Percentiles rank a stretch among this genome's conserved stretches.
phyloP scores from a whole-genome alignment of 371 early-diverging fungal genomes.

The Rhizopus delemar region DNA sequence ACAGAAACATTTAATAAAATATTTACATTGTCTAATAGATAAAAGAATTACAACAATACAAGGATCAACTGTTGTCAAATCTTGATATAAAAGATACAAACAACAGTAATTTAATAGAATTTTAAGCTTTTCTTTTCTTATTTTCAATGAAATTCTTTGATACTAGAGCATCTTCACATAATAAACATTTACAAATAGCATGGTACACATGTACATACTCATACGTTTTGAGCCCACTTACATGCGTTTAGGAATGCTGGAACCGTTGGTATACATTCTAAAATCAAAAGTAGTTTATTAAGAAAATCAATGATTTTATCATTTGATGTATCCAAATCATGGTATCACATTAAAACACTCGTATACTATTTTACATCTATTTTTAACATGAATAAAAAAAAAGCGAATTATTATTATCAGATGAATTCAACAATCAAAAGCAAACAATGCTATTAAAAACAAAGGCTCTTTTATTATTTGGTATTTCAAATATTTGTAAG shows the following conservation, averaged over 20 bases:
- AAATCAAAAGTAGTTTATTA: not conserved
- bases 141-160: not conserved
- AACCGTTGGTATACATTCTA: not conserved
- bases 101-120: not conserved
- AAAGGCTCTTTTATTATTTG: constrained; percentile 13
- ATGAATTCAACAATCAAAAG: not conserved
- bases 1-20: too few relatives aligned
- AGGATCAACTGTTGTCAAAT: too few relatives aligned
- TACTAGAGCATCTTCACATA: not conserved
- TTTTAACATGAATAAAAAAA: not conserved
- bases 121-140: not conserved
- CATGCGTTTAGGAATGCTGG: constrained; percentile 16
- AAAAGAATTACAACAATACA: too few relatives aligned
- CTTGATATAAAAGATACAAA: not conserved
- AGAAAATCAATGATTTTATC: constrained; percentile 7
- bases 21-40: too few relatives aligned
- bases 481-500: constrained; percentile 13
- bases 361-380: not conserved
- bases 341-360: constrained; percentile 9
- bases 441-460: not conserved
- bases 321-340: constrained; percentile 16
- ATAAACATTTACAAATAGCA: constrained; percentile 7
- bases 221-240: not conserved
- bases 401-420: not conserved
- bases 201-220: constrained; percentile 5